A percentile compares a stretch with the other conserved stretches of the same genome.
Conservation (phyloP, 768 basidiomycete species). For the Calocybe gangraenosa region DNA sequence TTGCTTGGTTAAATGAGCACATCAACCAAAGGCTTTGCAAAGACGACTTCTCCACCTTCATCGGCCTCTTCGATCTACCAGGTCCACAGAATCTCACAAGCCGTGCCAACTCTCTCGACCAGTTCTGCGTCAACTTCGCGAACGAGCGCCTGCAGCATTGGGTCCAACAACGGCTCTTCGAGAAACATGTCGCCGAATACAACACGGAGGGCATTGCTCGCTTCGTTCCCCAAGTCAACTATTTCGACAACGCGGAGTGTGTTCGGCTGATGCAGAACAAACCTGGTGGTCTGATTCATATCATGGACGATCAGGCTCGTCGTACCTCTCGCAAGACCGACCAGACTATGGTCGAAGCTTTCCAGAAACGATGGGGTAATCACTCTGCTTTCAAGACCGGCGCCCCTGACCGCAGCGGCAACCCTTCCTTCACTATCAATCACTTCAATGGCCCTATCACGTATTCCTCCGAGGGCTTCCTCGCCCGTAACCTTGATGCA, state of each 20-base stretch:
- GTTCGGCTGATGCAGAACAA: conserved; percentile 79
- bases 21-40: conserved; percentile 94
- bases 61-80: conserved; percentile 92
- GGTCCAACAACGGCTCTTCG: conserved; percentile 76
- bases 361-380: conserved; percentile 91
- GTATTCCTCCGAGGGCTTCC: conserved; percentile 87
- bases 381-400: conserved; percentile 90
- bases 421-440: conserved; percentile 83
- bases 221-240: conserved; percentile 65
- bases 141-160: conserved; percentile 89
- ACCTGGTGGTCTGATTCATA: conserved; percentile 91
- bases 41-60: conserved; percentile 89
- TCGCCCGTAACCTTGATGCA: conserved; percentile 84
- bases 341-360: conserved; percentile 91
- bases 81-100: conserved; percentile 89
- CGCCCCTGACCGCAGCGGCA: conserved; percentile 68
- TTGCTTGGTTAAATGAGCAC: conserved; percentile 94
- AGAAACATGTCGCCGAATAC: conserved; percentile 80
- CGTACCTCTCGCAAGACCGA: conserved; percentile 88
- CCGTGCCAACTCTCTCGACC: conserved; percentile 89
- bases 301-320: conserved; percentile 95
- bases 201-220: conserved; percentile 73
- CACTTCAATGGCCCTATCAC: conserved; percentile 91
- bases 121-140: conserved; percentile 95
- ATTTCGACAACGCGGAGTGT: conserved; percentile 91